These are phyloP conservation scores for Ricinus communis DNA, from an alignment of 345 rosid species.

Conservation along the genomic window DNA sequence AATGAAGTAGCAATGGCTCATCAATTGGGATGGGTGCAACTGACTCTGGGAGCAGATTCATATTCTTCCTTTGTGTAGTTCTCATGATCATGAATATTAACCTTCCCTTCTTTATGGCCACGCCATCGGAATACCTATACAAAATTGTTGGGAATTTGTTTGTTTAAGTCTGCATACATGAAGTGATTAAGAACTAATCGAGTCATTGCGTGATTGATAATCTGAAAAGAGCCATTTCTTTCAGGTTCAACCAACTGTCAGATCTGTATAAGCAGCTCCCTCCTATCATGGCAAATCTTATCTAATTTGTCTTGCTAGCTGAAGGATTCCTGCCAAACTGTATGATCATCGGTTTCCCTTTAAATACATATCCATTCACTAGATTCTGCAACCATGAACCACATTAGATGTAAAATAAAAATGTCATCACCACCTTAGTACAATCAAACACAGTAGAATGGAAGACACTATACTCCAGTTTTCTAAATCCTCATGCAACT, in stretches of 20 bases:
- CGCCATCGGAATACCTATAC: too few species aligned
- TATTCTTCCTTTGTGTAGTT: background rate
- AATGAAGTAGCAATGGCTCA: background rate
- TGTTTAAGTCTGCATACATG: background rate
- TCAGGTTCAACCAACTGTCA: constrained; percentile 15
- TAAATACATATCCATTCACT: constrained; percentile 75
- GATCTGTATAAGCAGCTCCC: constrained; percentile 8
- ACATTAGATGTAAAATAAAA: background rate
- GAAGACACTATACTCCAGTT: background rate
- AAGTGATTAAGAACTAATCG: background rate
- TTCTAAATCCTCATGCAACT: background rate
- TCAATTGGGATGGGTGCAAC: too few species aligned
- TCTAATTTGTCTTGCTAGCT: constrained; percentile 47
- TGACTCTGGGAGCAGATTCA: background rate
- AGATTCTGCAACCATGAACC: constrained; percentile 56
- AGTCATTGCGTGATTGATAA: background rate
- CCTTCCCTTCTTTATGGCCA: background rate
- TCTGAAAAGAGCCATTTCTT: background rate
- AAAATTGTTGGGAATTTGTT: background rate
- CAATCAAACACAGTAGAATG: background rate
- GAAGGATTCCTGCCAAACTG: constrained; percentile 81
- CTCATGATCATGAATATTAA: background rate
- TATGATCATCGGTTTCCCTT: constrained; percentile 88
- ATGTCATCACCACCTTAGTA: background rate
- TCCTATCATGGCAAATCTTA: background rate